These are phyloP conservation scores for Aspergillus persii DNA, from an alignment of 2,329 filamentous ascomycete genomes.

Conservation along the genomic window DNA sequence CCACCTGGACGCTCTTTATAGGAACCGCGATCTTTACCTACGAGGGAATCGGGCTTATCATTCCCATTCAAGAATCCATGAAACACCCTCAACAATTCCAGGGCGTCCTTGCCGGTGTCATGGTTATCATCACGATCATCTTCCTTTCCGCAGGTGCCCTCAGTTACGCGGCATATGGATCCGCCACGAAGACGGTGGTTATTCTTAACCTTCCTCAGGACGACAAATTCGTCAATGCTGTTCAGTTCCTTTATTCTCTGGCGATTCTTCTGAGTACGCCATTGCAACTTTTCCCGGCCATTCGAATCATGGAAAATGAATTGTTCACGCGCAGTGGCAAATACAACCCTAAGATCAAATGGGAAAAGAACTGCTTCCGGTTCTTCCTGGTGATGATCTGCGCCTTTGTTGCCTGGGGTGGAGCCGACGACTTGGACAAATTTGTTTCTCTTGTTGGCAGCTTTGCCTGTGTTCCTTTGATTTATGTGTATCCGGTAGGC, in stretches of 20 bases:
- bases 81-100: constrained; percentile 87
- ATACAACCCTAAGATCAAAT: constrained; percentile 98
- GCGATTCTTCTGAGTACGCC: constrained; percentile 96
- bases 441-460: constrained; percentile 95
- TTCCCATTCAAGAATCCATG: constrained; percentile 98
- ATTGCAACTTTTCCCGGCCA: constrained; percentile 94
- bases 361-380: constrained; percentile 97
- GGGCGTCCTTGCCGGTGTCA: constrained; percentile 79
- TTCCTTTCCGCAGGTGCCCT: constrained; percentile 90
- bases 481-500: constrained; percentile 96
- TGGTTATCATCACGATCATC: constrained; percentile 90
- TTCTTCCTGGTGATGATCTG: constrained; percentile 90
- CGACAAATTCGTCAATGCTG: constrained; percentile 88
- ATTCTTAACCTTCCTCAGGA: constrained; percentile 95
- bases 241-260: constrained; percentile 95
- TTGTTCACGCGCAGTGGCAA: constrained; percentile 93
- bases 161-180: constrained; percentile 94
- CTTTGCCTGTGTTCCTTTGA: constrained; percentile 94
- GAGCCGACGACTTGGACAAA: constrained; percentile 91
- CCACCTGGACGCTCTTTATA: constrained; percentile 96
- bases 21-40: constrained; percentile 99
- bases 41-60: constrained; percentile 94
- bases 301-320: constrained; percentile 92
- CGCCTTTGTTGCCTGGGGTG: constrained; percentile 83
- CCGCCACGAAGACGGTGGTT: constrained; percentile 92